Percentiles rank a stretch among this genome's conserved stretches.
These are phyloP conservation scores for Gloeopeniophorella convolvens DNA, from an alignment of 768 basidiomycete species.

Conservation along the genomic window DNA sequence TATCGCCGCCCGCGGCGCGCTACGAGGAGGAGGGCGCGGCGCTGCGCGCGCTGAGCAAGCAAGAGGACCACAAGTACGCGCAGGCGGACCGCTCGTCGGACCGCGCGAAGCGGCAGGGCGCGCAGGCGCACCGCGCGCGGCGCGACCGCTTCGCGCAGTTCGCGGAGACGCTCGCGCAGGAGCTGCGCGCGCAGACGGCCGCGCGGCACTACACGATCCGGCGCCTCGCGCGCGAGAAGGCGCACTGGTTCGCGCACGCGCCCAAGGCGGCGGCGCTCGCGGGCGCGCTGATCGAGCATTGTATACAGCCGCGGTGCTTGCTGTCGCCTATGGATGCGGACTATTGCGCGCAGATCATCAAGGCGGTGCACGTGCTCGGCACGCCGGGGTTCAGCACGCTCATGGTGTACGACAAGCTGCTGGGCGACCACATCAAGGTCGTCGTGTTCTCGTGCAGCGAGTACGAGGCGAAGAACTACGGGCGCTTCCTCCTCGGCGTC, in stretches of 20 bases:
- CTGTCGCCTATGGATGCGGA: slow-evolving; percentile 97
- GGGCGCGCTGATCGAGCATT: slow-evolving; percentile 74
- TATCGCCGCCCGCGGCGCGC: slow-evolving; percentile 64
- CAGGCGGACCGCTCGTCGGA: slow-evolving; percentile 70
- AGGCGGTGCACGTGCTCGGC: slow-evolving; percentile 80
- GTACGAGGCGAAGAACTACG: slow-evolving; percentile 93
- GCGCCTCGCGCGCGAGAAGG: slow-evolving; percentile 69
- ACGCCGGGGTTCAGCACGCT: slow-evolving; percentile 86
- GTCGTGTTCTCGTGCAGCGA: slow-evolving; percentile 92
- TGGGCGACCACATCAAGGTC: slow-evolving; percentile 77
- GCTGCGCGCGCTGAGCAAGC: slow-evolving; percentile 53
- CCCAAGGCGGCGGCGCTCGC: slow-evolving; percentile 46
- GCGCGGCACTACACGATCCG: slow-evolving; percentile 71
- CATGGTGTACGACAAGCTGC: slow-evolving; percentile 83
- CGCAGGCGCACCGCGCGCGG: slow-evolving; percentile 49
- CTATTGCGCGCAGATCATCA: slow-evolving; percentile 87
- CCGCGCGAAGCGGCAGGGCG: slow-evolving; percentile 49
- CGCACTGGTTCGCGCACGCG: slow-evolving; percentile 72
- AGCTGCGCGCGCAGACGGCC: slow-evolving; percentile 69
- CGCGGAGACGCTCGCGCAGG: slow-evolving; percentile 52
- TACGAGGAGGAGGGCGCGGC: slow-evolving; percentile 75
- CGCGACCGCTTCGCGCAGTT: slow-evolving; percentile 64
- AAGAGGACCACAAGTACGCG: slow-evolving; percentile 58
- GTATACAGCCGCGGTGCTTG: slow-evolving; percentile 85
- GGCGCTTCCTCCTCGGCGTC: slow-evolving; percentile 80